Conservation (phyloP, 2,329 filamentous ascomycete genomes). For the Arachnomyces sp. region DNA sequence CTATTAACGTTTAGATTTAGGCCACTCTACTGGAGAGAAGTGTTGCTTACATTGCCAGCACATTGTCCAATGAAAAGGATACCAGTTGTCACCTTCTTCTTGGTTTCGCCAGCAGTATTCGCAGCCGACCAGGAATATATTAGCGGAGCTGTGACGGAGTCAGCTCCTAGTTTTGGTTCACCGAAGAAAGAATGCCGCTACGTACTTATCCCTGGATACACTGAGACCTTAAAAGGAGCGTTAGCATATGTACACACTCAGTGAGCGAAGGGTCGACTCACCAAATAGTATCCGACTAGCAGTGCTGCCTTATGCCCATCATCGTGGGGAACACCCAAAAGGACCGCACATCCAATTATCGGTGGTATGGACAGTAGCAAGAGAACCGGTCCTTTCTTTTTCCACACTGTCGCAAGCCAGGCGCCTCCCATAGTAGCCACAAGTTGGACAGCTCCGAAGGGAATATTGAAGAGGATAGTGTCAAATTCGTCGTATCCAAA, state of each 20-base stretch:
- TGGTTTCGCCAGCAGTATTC: slow-evolving; percentile 59
- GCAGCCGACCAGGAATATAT: slow-evolving; percentile 65
- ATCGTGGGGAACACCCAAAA: slow-evolving; percentile 44
- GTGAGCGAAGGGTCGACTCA: slow-evolving; percentile 11
- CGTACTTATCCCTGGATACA: slow-evolving; percentile 52
- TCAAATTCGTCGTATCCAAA: slow-evolving; percentile 52
- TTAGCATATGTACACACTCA: too few species aligned
- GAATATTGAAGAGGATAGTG: slow-evolving; percentile 55
- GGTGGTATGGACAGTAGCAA: slow-evolving; percentile 49
- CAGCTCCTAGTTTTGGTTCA: slow-evolving; percentile 8
- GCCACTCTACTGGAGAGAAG: too few species aligned
- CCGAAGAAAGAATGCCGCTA: not conserved
- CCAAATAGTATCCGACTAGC: slow-evolving; percentile 51
- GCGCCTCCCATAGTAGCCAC: slow-evolving; percentile 53
- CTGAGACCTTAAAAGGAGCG: slow-evolving; percentile 38
- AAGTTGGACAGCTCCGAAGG: slow-evolving; percentile 54
- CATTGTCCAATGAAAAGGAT: slow-evolving; percentile 59
- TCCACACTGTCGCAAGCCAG: slow-evolving; percentile 47
- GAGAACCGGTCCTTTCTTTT: slow-evolving; percentile 50
- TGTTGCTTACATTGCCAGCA: slow-evolving; percentile 47
- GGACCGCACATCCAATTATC: slow-evolving; percentile 49
- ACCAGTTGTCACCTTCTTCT: slow-evolving; percentile 59
- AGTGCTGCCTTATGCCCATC: slow-evolving; percentile 42
- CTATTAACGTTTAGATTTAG: slow-evolving; percentile 9
- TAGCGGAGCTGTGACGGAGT: slow-evolving; percentile 47